A percentile compares a stretch with the other conserved stretches of the same genome.
phyloP scores from a whole-genome alignment of 2,329 filamentous ascomycete species.

The Fusarium nodosum region DNA sequence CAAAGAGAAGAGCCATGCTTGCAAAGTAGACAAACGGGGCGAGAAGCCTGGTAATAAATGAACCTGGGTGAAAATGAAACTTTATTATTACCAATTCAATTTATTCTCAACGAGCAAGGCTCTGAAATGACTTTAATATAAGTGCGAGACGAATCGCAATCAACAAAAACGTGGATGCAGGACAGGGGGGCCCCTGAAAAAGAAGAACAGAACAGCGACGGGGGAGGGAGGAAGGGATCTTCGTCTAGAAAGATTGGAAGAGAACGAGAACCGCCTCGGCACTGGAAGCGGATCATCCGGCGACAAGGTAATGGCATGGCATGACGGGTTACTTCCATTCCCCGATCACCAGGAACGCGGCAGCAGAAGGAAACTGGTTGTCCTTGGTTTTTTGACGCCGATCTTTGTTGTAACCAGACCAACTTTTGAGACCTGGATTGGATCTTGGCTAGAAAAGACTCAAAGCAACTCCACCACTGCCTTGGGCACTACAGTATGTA shows the following conservation, averaged over 20 bases:
- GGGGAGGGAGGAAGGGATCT: constrained; percentile 10
- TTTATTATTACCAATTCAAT: constrained; percentile 6
- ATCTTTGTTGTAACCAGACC: constrained; percentile 5
- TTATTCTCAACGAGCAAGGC: constrained; percentile 16
- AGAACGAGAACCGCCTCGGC: constrained; percentile 9
- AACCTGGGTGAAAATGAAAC: constrained; percentile 9
- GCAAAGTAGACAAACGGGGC: background rate
- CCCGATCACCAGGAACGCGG: constrained; percentile 2
- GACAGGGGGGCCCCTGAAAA: background rate
- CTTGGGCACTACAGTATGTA: background rate
- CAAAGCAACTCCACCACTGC: background rate
- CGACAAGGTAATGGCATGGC: background rate
- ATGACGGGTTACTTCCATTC: background rate
- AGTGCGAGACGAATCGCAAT: constrained; percentile 23
- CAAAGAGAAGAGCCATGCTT: background rate
- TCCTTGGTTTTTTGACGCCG: background rate
- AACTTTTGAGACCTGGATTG: constrained; percentile 1
- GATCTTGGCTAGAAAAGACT: constrained; percentile 1
- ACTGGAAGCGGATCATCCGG: constrained; percentile 8
- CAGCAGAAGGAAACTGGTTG: background rate
- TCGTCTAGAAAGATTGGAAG: constrained; percentile 7
- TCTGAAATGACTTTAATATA: constrained; percentile 35
- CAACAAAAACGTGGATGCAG: constrained; percentile 6
- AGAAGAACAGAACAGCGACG: background rate
- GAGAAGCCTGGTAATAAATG: background rate